Evolutionary conservation across 2,329 filamentous ascomycete species (phyloP).

Genomic region (Fusarium sp.): DNA sequence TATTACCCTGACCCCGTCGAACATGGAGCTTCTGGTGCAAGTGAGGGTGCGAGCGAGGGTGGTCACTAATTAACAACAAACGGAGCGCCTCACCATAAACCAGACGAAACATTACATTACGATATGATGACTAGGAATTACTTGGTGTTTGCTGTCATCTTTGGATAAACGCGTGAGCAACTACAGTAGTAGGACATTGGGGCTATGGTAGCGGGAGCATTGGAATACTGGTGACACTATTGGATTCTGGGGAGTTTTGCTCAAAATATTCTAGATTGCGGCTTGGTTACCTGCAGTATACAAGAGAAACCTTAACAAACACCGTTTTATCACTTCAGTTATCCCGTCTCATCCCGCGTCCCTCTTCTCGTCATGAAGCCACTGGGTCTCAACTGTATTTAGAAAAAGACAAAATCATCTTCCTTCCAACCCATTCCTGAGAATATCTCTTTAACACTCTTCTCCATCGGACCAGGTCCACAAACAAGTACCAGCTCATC

Average conservation of each 20-base stretch:
- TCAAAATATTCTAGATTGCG: neutral
- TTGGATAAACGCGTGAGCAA: neutral
- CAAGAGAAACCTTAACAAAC: constrained; percentile 4
- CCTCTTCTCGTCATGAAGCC: neutral
- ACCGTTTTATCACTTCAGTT: neutral
- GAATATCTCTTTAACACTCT: constrained; percentile 66
- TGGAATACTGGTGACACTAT: neutral
- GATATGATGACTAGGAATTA: constrained; percentile 17
- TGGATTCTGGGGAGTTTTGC: neutral
- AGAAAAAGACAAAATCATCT: constrained; percentile 46
- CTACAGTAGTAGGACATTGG: neutral
- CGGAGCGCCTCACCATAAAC: neutral
- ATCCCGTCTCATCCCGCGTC: neutral
- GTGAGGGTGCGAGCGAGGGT: constrained; percentile 18
- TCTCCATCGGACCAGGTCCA: constrained; percentile 81
- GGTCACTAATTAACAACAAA: constrained; percentile 15
- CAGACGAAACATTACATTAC: neutral
- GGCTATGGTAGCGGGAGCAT: constrained; percentile 1
- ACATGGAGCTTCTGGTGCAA: constrained; percentile 1
- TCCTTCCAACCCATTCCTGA: constrained; percentile 71
- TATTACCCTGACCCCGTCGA: constrained; percentile 63
- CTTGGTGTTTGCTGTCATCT: constrained; percentile 6
- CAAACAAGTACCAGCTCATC: constrained; percentile 80
- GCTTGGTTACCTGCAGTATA: neutral
- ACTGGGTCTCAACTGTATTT: neutral